Evolutionary conservation across 306 rosid genomes (phyloP).

Genomic region (Rubus parviflorus): DNA sequence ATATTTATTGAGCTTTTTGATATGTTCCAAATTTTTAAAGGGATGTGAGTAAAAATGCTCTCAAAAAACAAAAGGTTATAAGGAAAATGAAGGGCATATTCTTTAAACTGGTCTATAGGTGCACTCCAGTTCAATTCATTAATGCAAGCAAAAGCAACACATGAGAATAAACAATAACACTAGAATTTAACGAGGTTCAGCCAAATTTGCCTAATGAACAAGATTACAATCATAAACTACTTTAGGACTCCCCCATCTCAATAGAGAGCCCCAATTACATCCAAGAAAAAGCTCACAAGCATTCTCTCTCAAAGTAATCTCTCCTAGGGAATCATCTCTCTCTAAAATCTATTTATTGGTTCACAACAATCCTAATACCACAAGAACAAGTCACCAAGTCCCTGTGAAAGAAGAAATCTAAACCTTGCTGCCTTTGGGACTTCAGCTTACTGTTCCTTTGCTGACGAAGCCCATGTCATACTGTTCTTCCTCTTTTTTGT

Average conservation of each 20-base stretch:
- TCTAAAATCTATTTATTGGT: not conserved
- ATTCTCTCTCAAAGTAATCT: too few relatives aligned
- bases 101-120: not conserved
- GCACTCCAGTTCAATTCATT: not conserved
- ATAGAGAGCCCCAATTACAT: not conserved
- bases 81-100: too few relatives aligned
- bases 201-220: too few relatives aligned
- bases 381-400: not conserved
- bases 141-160: not conserved
- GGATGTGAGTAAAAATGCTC: too few relatives aligned
- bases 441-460: not conserved
- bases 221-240: not conserved
- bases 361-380: not conserved
- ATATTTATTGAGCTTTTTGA: too few relatives aligned
- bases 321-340: too few relatives aligned
- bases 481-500: not conserved
- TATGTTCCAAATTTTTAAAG: too few relatives aligned
- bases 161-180: not conserved
- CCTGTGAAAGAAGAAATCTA: not conserved
- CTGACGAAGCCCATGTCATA: not conserved
- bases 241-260: not conserved
- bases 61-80: too few relatives aligned
- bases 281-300: not conserved
- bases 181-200: too few relatives aligned
- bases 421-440: not conserved